These are phyloP conservation scores for Gossypium armourianum DNA, from an alignment of 441 rosid species.

Conservation along the genomic window DNA sequence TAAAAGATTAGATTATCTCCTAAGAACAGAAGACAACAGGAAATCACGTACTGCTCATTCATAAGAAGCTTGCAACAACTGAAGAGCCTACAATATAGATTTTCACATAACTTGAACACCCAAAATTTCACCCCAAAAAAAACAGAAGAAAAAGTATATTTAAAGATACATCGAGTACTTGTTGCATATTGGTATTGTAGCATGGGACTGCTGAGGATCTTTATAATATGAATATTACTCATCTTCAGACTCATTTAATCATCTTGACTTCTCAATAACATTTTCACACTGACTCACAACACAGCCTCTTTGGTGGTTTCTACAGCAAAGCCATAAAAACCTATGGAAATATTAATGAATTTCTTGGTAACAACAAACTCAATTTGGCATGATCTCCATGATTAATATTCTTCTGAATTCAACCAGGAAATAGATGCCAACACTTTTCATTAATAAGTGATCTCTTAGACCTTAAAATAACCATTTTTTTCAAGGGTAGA, in stretches of 20 bases:
- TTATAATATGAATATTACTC: not conserved
- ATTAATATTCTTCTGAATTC: not conserved
- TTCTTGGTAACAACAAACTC: not conserved
- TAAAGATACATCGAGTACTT: not conserved
- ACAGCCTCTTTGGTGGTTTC: not conserved
- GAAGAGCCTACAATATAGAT: not conserved
- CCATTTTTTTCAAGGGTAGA: not conserved
- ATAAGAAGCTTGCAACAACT: not conserved
- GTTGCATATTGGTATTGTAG: constrained; percentile 3
- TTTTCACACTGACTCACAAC: not conserved
- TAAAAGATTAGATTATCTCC: not conserved
- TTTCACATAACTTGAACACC: not conserved
- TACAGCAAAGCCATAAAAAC: not conserved
- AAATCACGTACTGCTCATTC: not conserved
- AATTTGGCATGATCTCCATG: not conserved
- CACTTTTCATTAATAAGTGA: not conserved
- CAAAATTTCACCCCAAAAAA: not conserved
- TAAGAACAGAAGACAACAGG: not conserved
- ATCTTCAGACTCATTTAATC: not conserved
- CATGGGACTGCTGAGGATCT: not conserved
- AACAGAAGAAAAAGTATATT: not conserved
- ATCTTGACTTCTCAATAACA: not conserved
- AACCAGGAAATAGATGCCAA: not conserved
- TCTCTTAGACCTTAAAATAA: not conserved
- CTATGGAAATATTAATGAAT: not conserved